These are phyloP conservation scores for Elsinoe necatrix DNA, from an alignment of 2,329 filamentous ascomycete genomes.

Conservation along the genomic window DNA sequence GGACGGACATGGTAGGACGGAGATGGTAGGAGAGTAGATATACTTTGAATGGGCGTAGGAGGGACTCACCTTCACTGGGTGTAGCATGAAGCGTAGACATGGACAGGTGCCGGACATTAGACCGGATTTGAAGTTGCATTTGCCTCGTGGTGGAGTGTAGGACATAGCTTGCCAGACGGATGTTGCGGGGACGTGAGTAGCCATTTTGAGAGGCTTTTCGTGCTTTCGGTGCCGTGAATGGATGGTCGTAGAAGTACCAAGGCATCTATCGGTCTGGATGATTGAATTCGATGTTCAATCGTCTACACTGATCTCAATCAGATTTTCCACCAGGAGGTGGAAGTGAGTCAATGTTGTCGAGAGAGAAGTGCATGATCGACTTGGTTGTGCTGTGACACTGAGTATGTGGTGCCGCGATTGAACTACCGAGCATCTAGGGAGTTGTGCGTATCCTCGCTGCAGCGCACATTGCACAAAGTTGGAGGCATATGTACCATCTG, in stretches of 20 bases:
- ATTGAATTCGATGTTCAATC: too few species aligned
- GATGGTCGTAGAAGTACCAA: too few species aligned
- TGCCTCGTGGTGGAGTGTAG: slow-evolving; percentile 43
- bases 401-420: too few species aligned
- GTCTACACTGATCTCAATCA: background rate
- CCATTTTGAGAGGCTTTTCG: background rate
- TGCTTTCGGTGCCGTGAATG: too few species aligned
- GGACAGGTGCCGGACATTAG: slow-evolving; percentile 41
- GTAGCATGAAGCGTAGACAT: slow-evolving; percentile 50
- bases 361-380: background rate
- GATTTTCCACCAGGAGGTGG: background rate
- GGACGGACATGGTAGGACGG: background rate
- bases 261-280: too few species aligned
- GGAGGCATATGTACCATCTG: background rate
- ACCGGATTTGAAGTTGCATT: slow-evolving; percentile 43
- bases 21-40: background rate
- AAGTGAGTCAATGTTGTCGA: background rate
- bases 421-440: too few species aligned
- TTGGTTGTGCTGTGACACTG: background rate
- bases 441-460: too few species aligned
- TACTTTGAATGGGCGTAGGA: background rate
- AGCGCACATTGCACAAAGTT: background rate
- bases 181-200: background rate
- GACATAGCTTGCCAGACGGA: slow-evolving; percentile 46
- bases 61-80: slow-evolving; percentile 44